A percentile compares a stretch with the other conserved stretches of the same genome.
These are phyloP conservation scores for Melanogaster broomeanus DNA, from an alignment of 768 basidiomycete genomes.

Conservation along the genomic window DNA sequence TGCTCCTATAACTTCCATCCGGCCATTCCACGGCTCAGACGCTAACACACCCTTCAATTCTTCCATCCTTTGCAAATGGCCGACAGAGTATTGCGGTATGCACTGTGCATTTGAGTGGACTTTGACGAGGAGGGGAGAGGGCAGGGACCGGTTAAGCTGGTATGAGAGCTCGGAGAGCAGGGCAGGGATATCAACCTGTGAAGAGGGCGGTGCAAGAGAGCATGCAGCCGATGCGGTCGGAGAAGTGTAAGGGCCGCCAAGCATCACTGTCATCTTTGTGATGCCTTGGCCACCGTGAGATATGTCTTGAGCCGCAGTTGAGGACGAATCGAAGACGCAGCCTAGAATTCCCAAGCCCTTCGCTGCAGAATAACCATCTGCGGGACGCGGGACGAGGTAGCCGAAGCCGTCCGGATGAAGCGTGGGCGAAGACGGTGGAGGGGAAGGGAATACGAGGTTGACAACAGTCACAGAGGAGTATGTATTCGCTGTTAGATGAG, in stretches of 20 bases:
- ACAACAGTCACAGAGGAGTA: conserved; percentile 83
- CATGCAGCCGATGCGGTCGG: conserved; percentile 15
- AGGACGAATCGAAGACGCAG: conserved; percentile 86
- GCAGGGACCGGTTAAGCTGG: conserved; percentile 50
- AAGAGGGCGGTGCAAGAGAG: conserved; percentile 15
- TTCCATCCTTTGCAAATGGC: conserved; percentile 69
- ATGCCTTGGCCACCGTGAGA: conserved; percentile 34
- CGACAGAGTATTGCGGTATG: conserved; percentile 77
- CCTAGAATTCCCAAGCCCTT: conserved; percentile 64
- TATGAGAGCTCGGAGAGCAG: conserved; percentile 36
- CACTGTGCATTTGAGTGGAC: conserved; percentile 60
- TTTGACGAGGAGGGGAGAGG: conserved; percentile 55
- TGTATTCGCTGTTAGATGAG: conserved; percentile 70
- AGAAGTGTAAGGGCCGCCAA: conserved; percentile 72
- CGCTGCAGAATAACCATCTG: conserved; percentile 46
- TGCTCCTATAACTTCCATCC: conserved; percentile 74
- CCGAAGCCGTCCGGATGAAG: conserved; percentile 91
- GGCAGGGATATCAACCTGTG: conserved; percentile 26
- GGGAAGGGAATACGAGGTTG: conserved; percentile 76
- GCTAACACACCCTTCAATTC: conserved; percentile 51
- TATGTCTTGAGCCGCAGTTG: conserved; percentile 61
- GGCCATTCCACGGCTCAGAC: conserved; percentile 44
- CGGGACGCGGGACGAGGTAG: conserved; percentile 86
- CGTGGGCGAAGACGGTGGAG: conserved; percentile 34
- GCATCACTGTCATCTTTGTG: conserved; percentile 88